phyloP scores from a whole-genome alignment of 805 yeast species.

The Wickerhamomyces tratensis region DNA sequence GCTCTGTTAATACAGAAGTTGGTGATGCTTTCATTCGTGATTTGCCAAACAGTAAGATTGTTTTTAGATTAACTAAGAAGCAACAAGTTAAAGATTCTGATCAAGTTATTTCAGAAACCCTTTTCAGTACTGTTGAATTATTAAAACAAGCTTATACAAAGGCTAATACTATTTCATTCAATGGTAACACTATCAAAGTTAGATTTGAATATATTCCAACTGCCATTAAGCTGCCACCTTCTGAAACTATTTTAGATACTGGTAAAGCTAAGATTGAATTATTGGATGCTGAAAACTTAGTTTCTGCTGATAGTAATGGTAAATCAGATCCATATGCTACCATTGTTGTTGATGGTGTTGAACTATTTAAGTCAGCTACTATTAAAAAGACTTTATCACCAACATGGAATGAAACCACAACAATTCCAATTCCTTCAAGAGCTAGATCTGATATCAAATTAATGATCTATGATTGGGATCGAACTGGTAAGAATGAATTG shows the following conservation, averaged over 20 bases:
- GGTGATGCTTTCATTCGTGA: slow-evolving; percentile 65
- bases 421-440: slow-evolving; percentile 55
- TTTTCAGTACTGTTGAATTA: slow-evolving; percentile 42
- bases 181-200: slow-evolving; percentile 31
- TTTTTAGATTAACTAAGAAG: slow-evolving; percentile 48
- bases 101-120: slow-evolving; percentile 42
- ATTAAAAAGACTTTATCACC: slow-evolving; percentile 65
- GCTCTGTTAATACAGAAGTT: slow-evolving; percentile 33
- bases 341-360: slow-evolving; percentile 43
- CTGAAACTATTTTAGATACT: slow-evolving; percentile 60
- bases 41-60: slow-evolving; percentile 46
- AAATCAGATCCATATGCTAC: slow-evolving; percentile 64
- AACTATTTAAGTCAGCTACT: slow-evolving; percentile 47
- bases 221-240: slow-evolving; percentile 37
- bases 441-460: slow-evolving; percentile 38
- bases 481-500: slow-evolving; percentile 57
- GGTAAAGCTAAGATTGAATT: slow-evolving; percentile 52
- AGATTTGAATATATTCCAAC: slow-evolving; percentile 57
- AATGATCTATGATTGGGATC: slow-evolving; percentile 68
- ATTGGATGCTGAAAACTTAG: slow-evolving; percentile 42
- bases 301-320: slow-evolving; percentile 62
- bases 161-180: slow-evolving; percentile 36
- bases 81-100: slow-evolving; percentile 34
- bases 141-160: slow-evolving; percentile 36
- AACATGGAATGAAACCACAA: slow-evolving; percentile 61